Percentiles rank a stretch among this genome's conserved stretches.
phyloP scores from a whole-genome alignment of 73 alveolate genomes.

The Effrenium voratum region DNA sequence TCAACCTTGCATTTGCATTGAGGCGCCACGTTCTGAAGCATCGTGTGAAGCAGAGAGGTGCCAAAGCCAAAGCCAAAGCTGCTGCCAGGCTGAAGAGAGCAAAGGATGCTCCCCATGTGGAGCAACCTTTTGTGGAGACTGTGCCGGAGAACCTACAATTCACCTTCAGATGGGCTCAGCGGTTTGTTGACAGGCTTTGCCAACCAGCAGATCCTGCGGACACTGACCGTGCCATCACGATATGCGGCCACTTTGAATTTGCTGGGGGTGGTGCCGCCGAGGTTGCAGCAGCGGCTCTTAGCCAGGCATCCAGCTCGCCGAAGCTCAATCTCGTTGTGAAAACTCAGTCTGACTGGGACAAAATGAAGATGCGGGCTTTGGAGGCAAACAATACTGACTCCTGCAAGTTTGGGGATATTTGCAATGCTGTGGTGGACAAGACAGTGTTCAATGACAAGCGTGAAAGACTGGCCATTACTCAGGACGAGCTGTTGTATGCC shows the following conservation, averaged over 20 bases:
- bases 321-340: neutral
- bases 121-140: no score
- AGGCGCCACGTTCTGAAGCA: no score
- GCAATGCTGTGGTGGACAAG: neutral
- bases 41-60: no score
- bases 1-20: no score
- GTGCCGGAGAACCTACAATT: no score
- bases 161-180: no score
- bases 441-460: neutral
- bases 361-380: neutral
- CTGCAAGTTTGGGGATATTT: neutral
- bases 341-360: neutral
- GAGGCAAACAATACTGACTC: neutral
- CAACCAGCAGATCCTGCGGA: no score
- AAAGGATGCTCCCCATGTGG: no score
- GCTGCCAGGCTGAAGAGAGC: no score
- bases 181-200: no score
- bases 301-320: neutral
- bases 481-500: neutral
- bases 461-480: neutral
- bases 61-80: no score
- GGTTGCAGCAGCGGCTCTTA: neutral
- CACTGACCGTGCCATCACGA: no score
- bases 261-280: constrained; percentile 37
- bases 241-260: constrained; percentile 6